Base-by-base conservation (phyloP, 2,329 filamentous ascomycete genomes). In the Calonectria pseudoreteaudii region DNA sequence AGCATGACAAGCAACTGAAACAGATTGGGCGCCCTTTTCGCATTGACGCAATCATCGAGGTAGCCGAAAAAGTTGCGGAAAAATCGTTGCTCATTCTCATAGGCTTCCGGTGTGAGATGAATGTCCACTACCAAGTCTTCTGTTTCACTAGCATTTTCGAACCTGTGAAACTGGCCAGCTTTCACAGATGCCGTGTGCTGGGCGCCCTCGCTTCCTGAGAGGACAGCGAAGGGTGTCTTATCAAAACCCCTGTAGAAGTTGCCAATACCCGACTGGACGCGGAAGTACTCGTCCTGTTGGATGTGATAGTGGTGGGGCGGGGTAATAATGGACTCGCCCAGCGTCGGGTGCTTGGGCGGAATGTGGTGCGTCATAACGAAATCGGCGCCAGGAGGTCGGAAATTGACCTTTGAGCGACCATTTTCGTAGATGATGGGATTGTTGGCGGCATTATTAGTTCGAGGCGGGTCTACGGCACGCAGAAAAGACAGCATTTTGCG, bases 401-500 rank as follows among this genome's bases (percentile, higher is more conserved):
- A 69, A n/a, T 53, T 60, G 3, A 69, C 41, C 10, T 28, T 30
- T 4, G 66, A 69, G 28, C 36, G 50, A 8, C 66, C 52, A 9
- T 36, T 53, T 28, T 69, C 66, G 52, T 69, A 69, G 8, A 30
- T 36, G 36, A 69, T 50, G 20, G 52, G 66, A 30, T 69, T 69
- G 30, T 69, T 69, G 7, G 52, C 52, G 3, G 66, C 66, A 69
- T 69, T 69, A 3, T 60, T 49, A 8, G 66, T 69, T 2, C 52
- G 50, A 3, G 50, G 52, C n/a, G 41, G 52, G 26, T 69, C 66
- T 36, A 23, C 23, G 31, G 52, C 26, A 23, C 66, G 50, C 4
- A 69, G 38, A 23, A 76, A 77, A 28, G 74, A 71, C 49, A 79
- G 66, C 56, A 76, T 77, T 8, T 71, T 68, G 20, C 18, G 30